A percentile compares a stretch with the other conserved stretches of the same genome.
Conservation (phyloP, 257 asterid species). For the Coffea eugenioides region DNA sequence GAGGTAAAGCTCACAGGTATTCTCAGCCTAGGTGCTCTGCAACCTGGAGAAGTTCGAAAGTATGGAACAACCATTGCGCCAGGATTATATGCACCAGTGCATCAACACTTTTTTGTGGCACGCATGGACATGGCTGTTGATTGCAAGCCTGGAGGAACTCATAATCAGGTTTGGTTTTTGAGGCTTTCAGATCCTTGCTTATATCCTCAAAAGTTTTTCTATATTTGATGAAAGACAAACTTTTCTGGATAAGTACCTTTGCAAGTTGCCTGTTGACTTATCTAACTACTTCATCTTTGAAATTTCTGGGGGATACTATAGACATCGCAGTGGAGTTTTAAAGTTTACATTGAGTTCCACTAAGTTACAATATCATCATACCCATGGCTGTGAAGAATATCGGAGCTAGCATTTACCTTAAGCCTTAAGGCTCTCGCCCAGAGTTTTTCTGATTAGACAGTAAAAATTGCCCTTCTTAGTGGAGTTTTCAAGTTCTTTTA, state of each 20-base stretch:
- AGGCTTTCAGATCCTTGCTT: background rate
- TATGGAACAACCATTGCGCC: slow-evolving; percentile 80
- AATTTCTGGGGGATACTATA: no score
- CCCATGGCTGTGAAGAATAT: no score
- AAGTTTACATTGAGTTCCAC: no score
- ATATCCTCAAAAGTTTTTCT: background rate
- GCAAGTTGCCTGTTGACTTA: no score
- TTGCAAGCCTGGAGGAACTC: slow-evolving; percentile 87
- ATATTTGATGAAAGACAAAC: background rate
- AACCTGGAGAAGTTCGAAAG: slow-evolving; percentile 40
- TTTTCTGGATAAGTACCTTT: background rate
- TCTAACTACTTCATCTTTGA: no score
- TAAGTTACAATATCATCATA: no score
- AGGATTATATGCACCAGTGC: slow-evolving; percentile 95
- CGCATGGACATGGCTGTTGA: slow-evolving; percentile 98
- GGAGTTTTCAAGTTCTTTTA: no score
- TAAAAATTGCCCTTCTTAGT: no score
- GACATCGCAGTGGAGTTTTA: no score
- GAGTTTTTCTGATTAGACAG: no score
- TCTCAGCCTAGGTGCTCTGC: slow-evolving; percentile 44
- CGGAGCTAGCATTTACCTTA: no score
- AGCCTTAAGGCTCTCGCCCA: no score
- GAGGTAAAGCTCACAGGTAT: slow-evolving; percentile 95
- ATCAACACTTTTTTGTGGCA: slow-evolving; percentile 97
- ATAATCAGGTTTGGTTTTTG: slow-evolving; percentile 62